These are phyloP conservation scores for Castanea mollissima DNA, from an alignment of 306 rosid genomes.

Conservation along the genomic window DNA sequence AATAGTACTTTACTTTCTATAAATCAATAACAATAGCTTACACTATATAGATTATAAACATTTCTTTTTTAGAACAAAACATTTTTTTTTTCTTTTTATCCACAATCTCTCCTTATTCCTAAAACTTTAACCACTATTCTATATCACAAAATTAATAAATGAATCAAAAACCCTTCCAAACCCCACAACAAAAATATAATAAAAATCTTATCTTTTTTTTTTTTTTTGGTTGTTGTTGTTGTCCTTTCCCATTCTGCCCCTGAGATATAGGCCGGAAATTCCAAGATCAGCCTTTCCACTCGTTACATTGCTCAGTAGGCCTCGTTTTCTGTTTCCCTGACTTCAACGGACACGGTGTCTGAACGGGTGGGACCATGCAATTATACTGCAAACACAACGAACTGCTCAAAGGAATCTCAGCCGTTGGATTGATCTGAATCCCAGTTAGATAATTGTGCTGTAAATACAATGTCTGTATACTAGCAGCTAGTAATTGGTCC, in stretches of 20 bases:
- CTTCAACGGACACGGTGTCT: conserved; percentile 78
- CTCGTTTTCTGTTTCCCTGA: conserved; percentile 75
- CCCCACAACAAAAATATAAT: not conserved
- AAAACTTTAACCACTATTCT: conserved; percentile 12
- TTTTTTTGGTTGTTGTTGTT: too few species aligned
- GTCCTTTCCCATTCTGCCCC: conserved; percentile 19
- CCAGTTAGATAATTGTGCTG: conserved; percentile 93
- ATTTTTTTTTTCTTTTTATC: conserved; percentile 27
- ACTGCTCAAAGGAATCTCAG: conserved; percentile 87
- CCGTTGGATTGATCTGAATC: conserved; percentile 88
- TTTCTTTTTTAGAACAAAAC: not conserved
- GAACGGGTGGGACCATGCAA: conserved; percentile 93
- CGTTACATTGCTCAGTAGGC: conserved; percentile 74
- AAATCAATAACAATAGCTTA: not conserved
- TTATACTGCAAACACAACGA: conserved; percentile 92
- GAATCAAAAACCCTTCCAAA: conserved; percentile 9
- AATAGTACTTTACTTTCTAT: too few species aligned
- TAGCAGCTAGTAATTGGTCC: conserved; percentile 61
- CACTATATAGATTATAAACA: not conserved
- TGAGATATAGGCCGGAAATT: not conserved
- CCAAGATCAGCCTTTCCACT: conserved; percentile 58
- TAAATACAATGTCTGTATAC: conserved; percentile 71
- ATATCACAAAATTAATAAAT: conserved; percentile 36
- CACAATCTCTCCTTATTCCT: conserved; percentile 48
- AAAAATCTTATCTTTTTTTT: conserved; percentile 1